Conservation (phyloP, 768 basidiomycete genomes). For the Phylloporus arenicola region DNA sequence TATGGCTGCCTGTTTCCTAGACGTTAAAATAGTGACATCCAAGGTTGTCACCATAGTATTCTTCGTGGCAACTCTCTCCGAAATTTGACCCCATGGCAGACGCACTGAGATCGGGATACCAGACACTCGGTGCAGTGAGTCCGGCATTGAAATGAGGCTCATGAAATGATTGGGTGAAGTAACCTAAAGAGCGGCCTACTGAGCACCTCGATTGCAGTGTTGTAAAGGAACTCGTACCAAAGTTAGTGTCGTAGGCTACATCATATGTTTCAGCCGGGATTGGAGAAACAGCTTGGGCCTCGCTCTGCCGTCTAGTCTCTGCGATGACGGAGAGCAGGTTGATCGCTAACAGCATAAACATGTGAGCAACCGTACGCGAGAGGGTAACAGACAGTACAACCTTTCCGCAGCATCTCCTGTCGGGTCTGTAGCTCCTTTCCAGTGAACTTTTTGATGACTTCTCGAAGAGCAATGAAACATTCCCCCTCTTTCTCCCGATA, state of each 20-base stretch:
- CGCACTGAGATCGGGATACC: neutral
- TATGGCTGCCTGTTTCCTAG: too few species aligned
- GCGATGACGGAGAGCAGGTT: neutral
- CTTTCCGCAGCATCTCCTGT: constrained; percentile 20
- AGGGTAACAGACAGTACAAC: constrained; percentile 2
- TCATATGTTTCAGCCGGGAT: neutral
- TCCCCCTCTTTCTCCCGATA: constrained; percentile 23
- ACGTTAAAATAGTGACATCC: neutral
- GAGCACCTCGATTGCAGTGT: neutral
- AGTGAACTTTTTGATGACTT: constrained; percentile 15
- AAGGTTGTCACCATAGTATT: neutral
- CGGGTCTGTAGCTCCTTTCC: constrained; percentile 14
- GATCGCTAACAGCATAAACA: constrained; percentile 1
- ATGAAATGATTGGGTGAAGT: neutral
- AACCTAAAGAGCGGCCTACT: constrained; percentile 1
- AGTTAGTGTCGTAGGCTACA: neutral
- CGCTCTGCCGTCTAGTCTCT: neutral
- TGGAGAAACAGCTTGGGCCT: neutral
- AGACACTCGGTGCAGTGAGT: neutral
- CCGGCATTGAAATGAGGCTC: neutral
- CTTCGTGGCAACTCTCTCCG: neutral
- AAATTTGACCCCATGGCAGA: neutral
- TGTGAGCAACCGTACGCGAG: neutral
- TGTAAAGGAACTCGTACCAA: neutral
- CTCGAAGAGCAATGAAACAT: constrained; percentile 11